Evolutionary conservation across 129 eudicot species (phyloP).

Genomic region (Tanacetum coccineum): DNA sequence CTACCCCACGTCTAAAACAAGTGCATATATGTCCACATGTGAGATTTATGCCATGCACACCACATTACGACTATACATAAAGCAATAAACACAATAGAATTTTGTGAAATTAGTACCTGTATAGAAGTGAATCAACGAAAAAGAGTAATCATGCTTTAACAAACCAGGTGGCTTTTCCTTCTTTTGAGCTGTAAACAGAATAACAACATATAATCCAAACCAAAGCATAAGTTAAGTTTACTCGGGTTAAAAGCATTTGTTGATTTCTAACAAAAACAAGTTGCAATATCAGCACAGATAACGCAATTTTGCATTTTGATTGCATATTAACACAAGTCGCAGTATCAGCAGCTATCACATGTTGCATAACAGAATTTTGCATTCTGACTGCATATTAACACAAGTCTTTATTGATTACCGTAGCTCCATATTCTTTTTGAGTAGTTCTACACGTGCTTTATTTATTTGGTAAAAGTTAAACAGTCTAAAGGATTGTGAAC

Average conservation of each 20-base stretch:
- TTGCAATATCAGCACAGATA: too few species aligned
- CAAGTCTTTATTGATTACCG: constrained; percentile 57
- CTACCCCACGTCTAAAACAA: too few species aligned
- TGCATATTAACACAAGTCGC: constrained; percentile 14
- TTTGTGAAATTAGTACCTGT: too few species aligned
- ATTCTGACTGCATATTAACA: constrained; percentile 59
- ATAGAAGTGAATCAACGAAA: constrained; percentile 37
- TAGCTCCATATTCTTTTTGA: constrained; percentile 63
- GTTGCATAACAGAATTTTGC: constrained; percentile 49
- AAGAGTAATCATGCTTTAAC: constrained; percentile 14
- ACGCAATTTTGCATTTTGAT: too few species aligned
- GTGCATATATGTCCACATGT: too few species aligned
- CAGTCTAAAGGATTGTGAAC: too few species aligned
- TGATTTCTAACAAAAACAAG: constrained; percentile 24
- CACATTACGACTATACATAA: too few species aligned
- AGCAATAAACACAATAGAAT: too few species aligned
- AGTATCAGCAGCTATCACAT: constrained; percentile 5
- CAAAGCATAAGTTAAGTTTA: background rate
- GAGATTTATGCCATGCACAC: too few species aligned
- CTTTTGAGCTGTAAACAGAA: constrained; percentile 22
- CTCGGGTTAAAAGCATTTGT: background rate
- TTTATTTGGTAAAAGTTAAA: too few species aligned
- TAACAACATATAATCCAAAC: background rate
- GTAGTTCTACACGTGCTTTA: constrained; percentile 80
- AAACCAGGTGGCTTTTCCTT: constrained; percentile 15